Conservation (phyloP, 192 early-diverging fungal genomes). For the Entrophospora sp. region DNA sequence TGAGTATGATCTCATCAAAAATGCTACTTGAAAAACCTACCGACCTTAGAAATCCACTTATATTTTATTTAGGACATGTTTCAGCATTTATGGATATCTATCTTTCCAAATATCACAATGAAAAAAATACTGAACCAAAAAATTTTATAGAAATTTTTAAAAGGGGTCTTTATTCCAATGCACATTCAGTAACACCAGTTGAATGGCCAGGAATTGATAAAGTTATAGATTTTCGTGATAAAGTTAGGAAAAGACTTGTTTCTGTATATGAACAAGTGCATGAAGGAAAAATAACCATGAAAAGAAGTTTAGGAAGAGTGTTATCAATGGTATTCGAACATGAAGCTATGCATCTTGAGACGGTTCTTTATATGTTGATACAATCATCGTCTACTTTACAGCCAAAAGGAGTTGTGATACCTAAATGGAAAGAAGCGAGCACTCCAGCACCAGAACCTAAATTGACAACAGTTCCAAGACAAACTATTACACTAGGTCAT, state of each 20-base stretch:
- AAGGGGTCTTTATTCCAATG: conserved; percentile 88
- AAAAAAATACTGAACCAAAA: conserved; percentile 49
- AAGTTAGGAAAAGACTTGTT: conserved; percentile 47
- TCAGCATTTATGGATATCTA: conserved; percentile 62
- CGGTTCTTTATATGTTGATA: conserved; percentile 82
- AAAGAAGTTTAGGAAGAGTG: conserved; percentile 42
- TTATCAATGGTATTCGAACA: conserved; percentile 90
- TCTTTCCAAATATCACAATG: conserved; percentile 34
- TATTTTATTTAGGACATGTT: conserved; percentile 88
- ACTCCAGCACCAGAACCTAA: not conserved
- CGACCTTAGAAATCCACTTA: conserved; percentile 73
- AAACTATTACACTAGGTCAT: conserved; percentile 50
- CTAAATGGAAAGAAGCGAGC: conserved; percentile 15
- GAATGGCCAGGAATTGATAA: conserved; percentile 65
- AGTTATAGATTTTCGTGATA: conserved; percentile 58
- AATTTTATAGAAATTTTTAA: conserved; percentile 77
- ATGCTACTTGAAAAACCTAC: conserved; percentile 67
- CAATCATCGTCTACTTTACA: conserved; percentile 47
- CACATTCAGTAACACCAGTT: conserved; percentile 60
- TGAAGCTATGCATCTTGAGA: conserved; percentile 91
- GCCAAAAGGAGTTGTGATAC: conserved; percentile 35
- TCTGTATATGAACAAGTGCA: conserved; percentile 33
- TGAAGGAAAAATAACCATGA: conserved; percentile 18
- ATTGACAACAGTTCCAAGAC: conserved; percentile 23
- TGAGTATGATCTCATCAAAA: conserved; percentile 46